A percentile compares a stretch with the other conserved stretches of the same genome.
Conservation (phyloP, 345 rosid species). For the Xanthoceras sorbifolium region DNA sequence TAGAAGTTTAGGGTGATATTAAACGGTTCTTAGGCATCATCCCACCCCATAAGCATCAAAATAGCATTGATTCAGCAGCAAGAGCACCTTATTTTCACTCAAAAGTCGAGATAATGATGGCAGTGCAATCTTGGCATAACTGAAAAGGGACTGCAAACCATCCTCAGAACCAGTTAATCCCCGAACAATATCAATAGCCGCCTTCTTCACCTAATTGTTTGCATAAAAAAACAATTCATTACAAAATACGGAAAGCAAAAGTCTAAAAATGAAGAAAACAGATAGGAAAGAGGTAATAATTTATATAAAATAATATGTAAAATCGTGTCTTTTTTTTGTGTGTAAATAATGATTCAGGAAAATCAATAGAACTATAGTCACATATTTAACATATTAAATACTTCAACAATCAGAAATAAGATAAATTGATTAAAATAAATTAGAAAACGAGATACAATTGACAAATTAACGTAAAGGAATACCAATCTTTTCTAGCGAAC, state of each 20-base stretch:
- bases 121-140: constrained; percentile 49
- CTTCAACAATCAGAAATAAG: background rate
- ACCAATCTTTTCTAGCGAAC: background rate
- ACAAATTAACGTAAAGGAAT: background rate
- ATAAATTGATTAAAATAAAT: background rate
- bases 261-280: background rate
- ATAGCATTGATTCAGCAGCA: background rate
- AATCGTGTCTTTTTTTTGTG: background rate
- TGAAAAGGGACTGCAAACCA: constrained; percentile 66
- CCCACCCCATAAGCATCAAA: background rate
- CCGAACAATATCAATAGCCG: constrained; percentile 77
- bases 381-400: background rate
- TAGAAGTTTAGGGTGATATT: background rate
- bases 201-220: constrained; percentile 68
- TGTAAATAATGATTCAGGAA: background rate
- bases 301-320: background rate
- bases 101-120: constrained; percentile 63
- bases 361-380: background rate
- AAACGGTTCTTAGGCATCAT: background rate
- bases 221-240: background rate
- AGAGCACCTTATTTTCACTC: constrained; percentile 63
- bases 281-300: background rate
- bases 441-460: background rate
- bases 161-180: constrained; percentile 89
- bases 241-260: background rate